Evolutionary conservation across 2,329 filamentous ascomycete species (phyloP).

Genomic region (Aspergillus intermedius): DNA sequence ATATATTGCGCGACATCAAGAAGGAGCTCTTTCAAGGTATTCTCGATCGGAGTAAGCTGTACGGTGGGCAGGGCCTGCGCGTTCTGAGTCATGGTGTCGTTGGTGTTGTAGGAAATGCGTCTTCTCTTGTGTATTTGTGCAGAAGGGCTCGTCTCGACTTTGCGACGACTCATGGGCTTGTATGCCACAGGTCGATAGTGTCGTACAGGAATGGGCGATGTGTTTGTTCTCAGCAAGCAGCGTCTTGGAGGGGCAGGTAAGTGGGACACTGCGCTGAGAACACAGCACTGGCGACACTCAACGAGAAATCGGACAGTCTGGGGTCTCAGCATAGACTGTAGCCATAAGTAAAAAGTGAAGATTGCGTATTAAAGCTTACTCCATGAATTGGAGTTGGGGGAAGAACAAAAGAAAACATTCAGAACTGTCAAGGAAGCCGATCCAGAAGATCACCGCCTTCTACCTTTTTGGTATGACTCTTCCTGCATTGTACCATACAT

Average conservation of each 20-base stretch:
- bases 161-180: slow-evolving; percentile 20
- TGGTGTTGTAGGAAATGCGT: slow-evolving; percentile 20
- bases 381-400: too few relatives aligned
- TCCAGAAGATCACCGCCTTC: not conserved
- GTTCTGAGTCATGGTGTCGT: slow-evolving; percentile 17
- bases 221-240: slow-evolving; percentile 5
- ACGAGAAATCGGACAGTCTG: slow-evolving; percentile 10
- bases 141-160: slow-evolving; percentile 11
- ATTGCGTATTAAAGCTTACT: not conserved
- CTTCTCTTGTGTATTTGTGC: slow-evolving; percentile 27
- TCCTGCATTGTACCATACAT: too few relatives aligned
- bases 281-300: slow-evolving; percentile 10
- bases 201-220: slow-evolving; percentile 2
- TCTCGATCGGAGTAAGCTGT: slow-evolving; percentile 62
- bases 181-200: not conserved
- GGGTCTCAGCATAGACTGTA: slow-evolving; percentile 16
- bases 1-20: slow-evolving; percentile 74
- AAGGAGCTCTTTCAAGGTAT: slow-evolving; percentile 66
- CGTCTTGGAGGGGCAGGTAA: slow-evolving; percentile 7
- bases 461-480: not conserved
- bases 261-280: slow-evolving; percentile 8
- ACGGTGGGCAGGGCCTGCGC: slow-evolving; percentile 32
- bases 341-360: slow-evolving; percentile 8
- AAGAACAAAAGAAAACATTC: too few relatives aligned
- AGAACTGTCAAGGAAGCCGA: not conserved